A percentile compares a stretch with the other conserved stretches of the same genome.
phyloP scores from a whole-genome alignment of 2,329 filamentous ascomycete genomes.

The Neofusicoccum sp. region DNA sequence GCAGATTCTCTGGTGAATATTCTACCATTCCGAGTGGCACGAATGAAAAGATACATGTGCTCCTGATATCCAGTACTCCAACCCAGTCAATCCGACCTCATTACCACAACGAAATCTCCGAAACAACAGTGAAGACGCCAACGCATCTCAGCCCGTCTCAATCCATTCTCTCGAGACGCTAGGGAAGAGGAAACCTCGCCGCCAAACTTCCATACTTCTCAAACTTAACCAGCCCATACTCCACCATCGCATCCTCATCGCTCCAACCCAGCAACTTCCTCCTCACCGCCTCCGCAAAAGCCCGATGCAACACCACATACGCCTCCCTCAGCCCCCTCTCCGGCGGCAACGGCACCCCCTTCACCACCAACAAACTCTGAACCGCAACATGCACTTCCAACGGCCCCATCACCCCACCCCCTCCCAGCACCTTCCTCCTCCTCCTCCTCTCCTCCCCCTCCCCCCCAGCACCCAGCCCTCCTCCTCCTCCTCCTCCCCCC shows the following conservation, averaged over 20 bases:
- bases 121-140: too few species aligned
- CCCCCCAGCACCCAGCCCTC: neutral
- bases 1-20: too few species aligned
- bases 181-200: neutral
- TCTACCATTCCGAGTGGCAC: too few species aligned
- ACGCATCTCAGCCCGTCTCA: too few species aligned
- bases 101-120: too few species aligned
- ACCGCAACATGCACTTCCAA: neutral
- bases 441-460: too few species aligned
- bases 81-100: too few species aligned
- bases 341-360: conserved; percentile 6
- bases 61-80: too few species aligned
- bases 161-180: neutral
- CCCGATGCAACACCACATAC: conserved; percentile 29
- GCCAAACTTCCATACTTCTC: neutral
- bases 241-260: conserved; percentile 33
- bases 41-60: too few species aligned
- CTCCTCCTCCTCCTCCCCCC: too few species aligned
- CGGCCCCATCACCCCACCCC: neutral
- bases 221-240: conserved; percentile 24
- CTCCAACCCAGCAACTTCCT: conserved; percentile 31
- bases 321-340: conserved; percentile 23
- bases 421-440: neutral
- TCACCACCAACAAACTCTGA: neutral
- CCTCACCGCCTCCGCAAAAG: conserved; percentile 34